Base-by-base conservation (phyloP, 1,284 basidiomycete species). In the Austroboletus novae-zelandiae region DNA sequence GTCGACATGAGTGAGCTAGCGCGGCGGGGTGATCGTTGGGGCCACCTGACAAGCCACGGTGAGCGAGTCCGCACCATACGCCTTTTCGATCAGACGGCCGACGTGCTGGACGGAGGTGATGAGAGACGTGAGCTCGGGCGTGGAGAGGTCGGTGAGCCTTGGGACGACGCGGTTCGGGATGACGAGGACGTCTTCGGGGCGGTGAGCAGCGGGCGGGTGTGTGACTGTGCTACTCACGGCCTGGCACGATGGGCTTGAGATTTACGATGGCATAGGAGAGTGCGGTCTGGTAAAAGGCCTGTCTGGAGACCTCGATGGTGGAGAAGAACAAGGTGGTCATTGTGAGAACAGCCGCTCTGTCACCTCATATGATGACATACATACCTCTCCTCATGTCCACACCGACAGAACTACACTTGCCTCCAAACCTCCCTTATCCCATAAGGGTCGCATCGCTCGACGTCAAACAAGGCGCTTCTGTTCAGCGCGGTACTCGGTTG, bases 181-280 rank as follows among this genome's bases (percentile, higher is more conserved):
- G 47, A 98, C 86, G 35, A 98, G 84, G 2, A 97, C 91, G 72
- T 98, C 94, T 96, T 63, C 31, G 27, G 34, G 27, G 29, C 55
- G 45, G 57, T 4, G 11, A n/a, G 11, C 5, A 17, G 23, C 25
- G 15, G 2, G 20, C 0, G 9, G 15, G 0, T 5, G 3, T 10
- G 9, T 10, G 27, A 29, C 27, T 52, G 43, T 41, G 9, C 9
- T 1, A 78, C 92, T 72, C 67, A 95, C 93, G 93, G 40, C 94
- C 94, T 20, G 92, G 92, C 10, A 96, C 84, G 56, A 97, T 84
- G 2, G 94, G 94, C 62, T 94, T 96, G 55, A 96, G 80, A 67
- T 97, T 97, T 42, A 96, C 94, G 57, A 96, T 87, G 5, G 89
- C 94, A 64, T 83, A 87, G 0, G 87, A 83, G 13, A 87, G 73